Conservation (phyloP, 2,329 filamentous ascomycete species). For the Aspergillus piperis region DNA sequence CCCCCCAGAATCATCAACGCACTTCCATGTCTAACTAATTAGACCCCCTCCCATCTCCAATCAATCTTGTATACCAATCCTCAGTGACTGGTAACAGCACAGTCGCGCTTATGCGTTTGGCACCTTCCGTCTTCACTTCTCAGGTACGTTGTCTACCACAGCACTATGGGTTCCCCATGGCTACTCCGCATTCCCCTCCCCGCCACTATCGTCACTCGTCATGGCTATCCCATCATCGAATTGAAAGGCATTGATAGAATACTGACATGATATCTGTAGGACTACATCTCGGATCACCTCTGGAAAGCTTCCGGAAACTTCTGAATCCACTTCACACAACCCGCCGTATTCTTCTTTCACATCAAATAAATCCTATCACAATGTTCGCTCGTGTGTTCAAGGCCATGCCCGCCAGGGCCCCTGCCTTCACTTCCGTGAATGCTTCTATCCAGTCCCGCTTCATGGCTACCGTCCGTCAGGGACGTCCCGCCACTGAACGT, state of each 20-base stretch:
- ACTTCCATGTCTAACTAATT: slow-evolving; percentile 31
- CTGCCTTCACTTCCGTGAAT: slow-evolving; percentile 46
- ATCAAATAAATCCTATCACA: slow-evolving; percentile 24
- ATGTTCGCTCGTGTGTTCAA: slow-evolving; percentile 60
- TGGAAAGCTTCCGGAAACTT: slow-evolving; percentile 68
- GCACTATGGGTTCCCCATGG: no score
- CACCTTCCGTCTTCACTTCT: slow-evolving; percentile 81
- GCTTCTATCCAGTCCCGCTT: slow-evolving; percentile 44
- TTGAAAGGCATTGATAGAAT: not conserved
- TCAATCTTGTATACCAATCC: slow-evolving; percentile 18
- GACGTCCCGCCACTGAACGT: slow-evolving; percentile 69
- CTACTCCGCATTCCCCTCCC: not conserved
- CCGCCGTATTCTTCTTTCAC: not conserved
- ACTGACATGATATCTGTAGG: slow-evolving; percentile 42
- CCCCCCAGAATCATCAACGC: slow-evolving; percentile 10
- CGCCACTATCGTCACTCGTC: slow-evolving; percentile 14
- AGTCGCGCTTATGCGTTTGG: slow-evolving; percentile 80
- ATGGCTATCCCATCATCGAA: not conserved
- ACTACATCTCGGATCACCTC: slow-evolving; percentile 70
- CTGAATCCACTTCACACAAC: slow-evolving; percentile 26
- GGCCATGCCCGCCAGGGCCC: slow-evolving; percentile 51
- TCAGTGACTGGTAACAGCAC: slow-evolving; percentile 40
- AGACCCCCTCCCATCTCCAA: slow-evolving; percentile 1
- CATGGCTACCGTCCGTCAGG: slow-evolving; percentile 70
- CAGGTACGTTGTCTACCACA: slow-evolving; percentile 60